A percentile compares a stretch with the other conserved stretches of the same genome.
Conservation (phyloP, 805 yeast genomes). For the Candida mattraensis region DNA sequence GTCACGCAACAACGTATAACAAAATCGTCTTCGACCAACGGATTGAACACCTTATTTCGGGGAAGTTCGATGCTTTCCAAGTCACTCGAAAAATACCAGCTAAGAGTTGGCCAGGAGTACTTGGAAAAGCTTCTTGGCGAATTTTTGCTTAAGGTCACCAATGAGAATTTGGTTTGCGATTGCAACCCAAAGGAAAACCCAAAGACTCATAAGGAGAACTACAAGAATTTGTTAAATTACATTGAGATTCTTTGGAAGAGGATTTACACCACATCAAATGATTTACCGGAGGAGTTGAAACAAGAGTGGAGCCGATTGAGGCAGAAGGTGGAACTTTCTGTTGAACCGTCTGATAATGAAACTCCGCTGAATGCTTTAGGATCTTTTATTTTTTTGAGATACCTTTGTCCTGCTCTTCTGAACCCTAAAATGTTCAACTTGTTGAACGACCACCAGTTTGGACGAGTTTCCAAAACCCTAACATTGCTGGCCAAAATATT, state of each 20-base stretch:
- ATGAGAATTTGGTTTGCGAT: slow-evolving; percentile 63
- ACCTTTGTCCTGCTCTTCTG: slow-evolving; percentile 86
- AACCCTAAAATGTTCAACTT: slow-evolving; percentile 85
- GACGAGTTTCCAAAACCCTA: slow-evolving; percentile 70
- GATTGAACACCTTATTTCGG: slow-evolving; percentile 69
- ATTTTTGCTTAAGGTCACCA: slow-evolving; percentile 53
- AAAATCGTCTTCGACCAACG: slow-evolving; percentile 37
- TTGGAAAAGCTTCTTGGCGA: slow-evolving; percentile 69
- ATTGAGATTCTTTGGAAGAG: slow-evolving; percentile 63
- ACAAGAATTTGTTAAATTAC: slow-evolving; percentile 37
- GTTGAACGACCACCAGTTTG: slow-evolving; percentile 67
- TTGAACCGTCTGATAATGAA: slow-evolving; percentile 50
- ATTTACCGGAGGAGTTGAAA: slow-evolving; percentile 69
- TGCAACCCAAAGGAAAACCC: slow-evolving; percentile 66
- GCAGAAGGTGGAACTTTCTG: slow-evolving; percentile 59
- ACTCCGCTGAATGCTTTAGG: slow-evolving; percentile 70
- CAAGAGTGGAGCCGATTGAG: slow-evolving; percentile 63
- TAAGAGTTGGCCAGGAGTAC: slow-evolving; percentile 77
- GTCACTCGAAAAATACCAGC: slow-evolving; percentile 73
- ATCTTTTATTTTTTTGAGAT: slow-evolving; percentile 80
- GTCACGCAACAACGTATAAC: slow-evolving; percentile 43
- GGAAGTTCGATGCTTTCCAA: slow-evolving; percentile 84
- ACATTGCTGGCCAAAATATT: slow-evolving; percentile 79
- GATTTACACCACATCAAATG: slow-evolving; percentile 67
- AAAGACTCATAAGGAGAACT: slow-evolving; percentile 37